A percentile compares a stretch with the other conserved stretches of the same genome.
Conservation (phyloP, 495 filamentous ascomycete species). For the Penicillium longicatenatum region DNA sequence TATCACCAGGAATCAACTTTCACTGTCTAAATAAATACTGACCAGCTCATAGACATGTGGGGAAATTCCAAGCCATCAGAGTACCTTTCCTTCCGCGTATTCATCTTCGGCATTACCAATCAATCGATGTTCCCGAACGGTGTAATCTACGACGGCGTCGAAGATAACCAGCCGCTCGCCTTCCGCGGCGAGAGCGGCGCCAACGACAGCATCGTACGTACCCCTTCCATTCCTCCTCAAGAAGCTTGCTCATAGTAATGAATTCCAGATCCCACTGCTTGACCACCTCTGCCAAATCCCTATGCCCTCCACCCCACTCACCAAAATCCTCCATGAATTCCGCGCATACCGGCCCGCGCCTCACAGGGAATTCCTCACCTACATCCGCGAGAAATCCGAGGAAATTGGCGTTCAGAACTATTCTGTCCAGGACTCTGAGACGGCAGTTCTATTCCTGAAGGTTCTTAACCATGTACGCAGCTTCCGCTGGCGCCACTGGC, state of each 20-base stretch:
- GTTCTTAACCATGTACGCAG: constrained; percentile 82
- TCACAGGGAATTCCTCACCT: constrained; percentile 79
- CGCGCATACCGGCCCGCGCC: constrained; percentile 81
- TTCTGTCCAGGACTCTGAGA: constrained; percentile 55
- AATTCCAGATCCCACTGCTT: constrained; percentile 71
- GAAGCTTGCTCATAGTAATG: neutral
- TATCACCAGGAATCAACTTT: neutral
- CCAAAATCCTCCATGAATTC: constrained; percentile 83
- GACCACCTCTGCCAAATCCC: constrained; percentile 78
- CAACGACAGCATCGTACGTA: constrained; percentile 76
- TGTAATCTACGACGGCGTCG: constrained; percentile 82
- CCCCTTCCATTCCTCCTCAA: neutral
- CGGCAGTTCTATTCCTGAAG: constrained; percentile 65
- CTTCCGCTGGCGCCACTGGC: constrained; percentile 93
- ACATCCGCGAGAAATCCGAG: constrained; percentile 59
- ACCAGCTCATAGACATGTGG: constrained; percentile 71
- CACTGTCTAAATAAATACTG: neutral
- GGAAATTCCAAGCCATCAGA: constrained; percentile 71
- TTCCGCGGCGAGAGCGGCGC: constrained; percentile 90
- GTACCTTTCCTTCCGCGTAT: constrained; percentile 85
- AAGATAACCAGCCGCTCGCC: constrained; percentile 63
- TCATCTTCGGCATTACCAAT: constrained; percentile 89
- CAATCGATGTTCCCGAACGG: constrained; percentile 92
- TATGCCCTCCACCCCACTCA: constrained; percentile 84
- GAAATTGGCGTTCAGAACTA: constrained; percentile 61